Percentiles rank a stretch among this genome's conserved stretches.
phyloP scores from a whole-genome alignment of 2,329 filamentous ascomycete genomes.

The Colletotrichum tabaci region DNA sequence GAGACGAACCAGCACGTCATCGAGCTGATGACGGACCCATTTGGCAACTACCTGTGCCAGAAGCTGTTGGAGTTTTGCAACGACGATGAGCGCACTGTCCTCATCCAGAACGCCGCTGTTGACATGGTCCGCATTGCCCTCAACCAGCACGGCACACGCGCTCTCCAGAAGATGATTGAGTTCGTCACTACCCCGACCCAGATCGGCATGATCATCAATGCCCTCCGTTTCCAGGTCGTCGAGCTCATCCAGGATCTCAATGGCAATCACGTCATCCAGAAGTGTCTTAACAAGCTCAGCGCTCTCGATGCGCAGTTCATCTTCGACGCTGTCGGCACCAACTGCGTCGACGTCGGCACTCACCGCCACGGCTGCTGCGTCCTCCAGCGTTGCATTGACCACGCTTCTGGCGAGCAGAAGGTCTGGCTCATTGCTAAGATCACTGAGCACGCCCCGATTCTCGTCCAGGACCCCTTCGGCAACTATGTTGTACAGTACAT shows the following conservation, averaged over 20 bases:
- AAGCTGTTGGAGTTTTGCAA: constrained; percentile 97
- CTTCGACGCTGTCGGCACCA: constrained; percentile 90
- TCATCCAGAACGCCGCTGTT: constrained; percentile 90
- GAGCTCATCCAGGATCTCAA: constrained; percentile 97
- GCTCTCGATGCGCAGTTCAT: constrained; percentile 93
- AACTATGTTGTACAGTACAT: constrained; percentile 99
- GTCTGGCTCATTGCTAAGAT: constrained; percentile 88
- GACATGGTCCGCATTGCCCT: constrained; percentile 94
- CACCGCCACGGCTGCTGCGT: constrained; percentile 99
- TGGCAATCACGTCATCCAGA: constrained; percentile 99
- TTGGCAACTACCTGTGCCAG: constrained; percentile 99
- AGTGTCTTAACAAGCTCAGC: constrained; percentile 95
- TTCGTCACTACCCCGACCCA: constrained; percentile 90
- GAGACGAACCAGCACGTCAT: constrained; percentile 96
- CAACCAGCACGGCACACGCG: constrained; percentile 97
- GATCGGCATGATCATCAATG: constrained; percentile 88
- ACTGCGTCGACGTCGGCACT: constrained; percentile 93
- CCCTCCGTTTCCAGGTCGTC: constrained; percentile 87
- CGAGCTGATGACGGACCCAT: constrained; percentile 98
- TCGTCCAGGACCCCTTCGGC: constrained; percentile 97
- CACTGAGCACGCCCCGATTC: constrained; percentile 86
- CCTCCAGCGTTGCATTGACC: constrained; percentile 97
- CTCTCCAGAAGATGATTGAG: constrained; percentile 99
- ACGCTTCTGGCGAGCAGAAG: constrained; percentile 92
- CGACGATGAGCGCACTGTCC: constrained; percentile 91